Conservation (phyloP, 2,329 filamentous ascomycete species). For the Nannizziopsis barbatae region DNA sequence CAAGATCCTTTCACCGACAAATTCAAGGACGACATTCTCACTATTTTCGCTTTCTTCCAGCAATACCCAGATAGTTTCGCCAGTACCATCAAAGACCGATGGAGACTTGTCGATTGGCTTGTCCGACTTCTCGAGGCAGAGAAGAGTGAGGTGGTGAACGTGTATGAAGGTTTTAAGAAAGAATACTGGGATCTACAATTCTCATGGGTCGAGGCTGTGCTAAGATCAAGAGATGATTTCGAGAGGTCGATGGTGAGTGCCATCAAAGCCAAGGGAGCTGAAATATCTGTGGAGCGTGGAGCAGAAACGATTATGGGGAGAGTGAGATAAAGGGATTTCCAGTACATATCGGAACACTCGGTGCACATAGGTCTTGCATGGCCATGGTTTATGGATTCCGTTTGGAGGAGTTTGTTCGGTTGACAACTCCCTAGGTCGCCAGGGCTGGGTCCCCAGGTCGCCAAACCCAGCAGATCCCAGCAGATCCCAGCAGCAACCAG, state of each 20-base stretch:
- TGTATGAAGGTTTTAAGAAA: constrained; percentile 73
- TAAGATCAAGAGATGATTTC: constrained; percentile 83
- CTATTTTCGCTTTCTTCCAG: constrained; percentile 81
- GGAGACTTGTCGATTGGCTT: constrained; percentile 81
- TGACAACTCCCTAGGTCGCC: too few relatives aligned
- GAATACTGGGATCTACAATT: constrained; percentile 91
- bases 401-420: constrained; percentile 1
- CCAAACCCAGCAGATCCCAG: too few relatives aligned
- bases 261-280: constrained; percentile 79
- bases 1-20: constrained; percentile 82
- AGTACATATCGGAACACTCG: background rate
- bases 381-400: too few relatives aligned
- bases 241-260: constrained; percentile 78
- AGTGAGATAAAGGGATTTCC: constrained; percentile 45
- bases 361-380: background rate
- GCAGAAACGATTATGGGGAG: constrained; percentile 90
- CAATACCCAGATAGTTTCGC: constrained; percentile 58
- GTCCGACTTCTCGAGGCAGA: constrained; percentile 62
- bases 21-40: constrained; percentile 83
- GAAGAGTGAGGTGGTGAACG: constrained; percentile 63
- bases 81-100: constrained; percentile 72
- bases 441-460: too few relatives aligned
- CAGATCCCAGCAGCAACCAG: too few relatives aligned
- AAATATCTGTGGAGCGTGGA: constrained; percentile 68
- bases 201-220: constrained; percentile 86